Percentiles rank a stretch among this genome's conserved stretches.
Conservation (phyloP, 2,329 filamentous ascomycete genomes). For the Aureobasidium sp. region DNA sequence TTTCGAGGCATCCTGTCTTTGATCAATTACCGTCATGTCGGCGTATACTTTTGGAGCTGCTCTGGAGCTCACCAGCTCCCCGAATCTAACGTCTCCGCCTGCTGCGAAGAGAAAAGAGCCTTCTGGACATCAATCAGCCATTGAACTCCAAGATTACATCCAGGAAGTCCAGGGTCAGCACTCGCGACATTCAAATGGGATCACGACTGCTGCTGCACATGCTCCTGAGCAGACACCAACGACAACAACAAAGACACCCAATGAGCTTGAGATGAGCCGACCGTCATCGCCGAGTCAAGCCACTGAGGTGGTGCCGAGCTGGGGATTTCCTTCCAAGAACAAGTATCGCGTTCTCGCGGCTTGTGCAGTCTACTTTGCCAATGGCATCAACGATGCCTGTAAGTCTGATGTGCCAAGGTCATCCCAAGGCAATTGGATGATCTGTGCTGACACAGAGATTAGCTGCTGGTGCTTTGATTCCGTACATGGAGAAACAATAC, state of each 20-base stretch:
- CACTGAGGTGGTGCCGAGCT: conserved; percentile 48
- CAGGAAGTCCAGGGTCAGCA: neutral
- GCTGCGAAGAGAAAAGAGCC: neutral
- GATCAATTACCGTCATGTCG: neutral
- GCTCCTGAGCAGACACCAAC: conserved; percentile 16
- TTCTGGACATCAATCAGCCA: neutral
- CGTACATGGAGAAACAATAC: conserved; percentile 72
- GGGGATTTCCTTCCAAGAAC: conserved; percentile 57
- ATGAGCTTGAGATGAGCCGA: conserved; percentile 49
- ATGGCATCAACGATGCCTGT: conserved; percentile 60
- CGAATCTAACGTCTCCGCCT: neutral
- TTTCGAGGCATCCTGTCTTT: neutral
- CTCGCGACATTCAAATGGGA: neutral
- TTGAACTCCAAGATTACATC: neutral
- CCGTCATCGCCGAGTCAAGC: conserved; percentile 39
- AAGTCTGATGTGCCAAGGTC: neutral
- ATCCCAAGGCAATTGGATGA: neutral
- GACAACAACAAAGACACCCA: conserved; percentile 28
- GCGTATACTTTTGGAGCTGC: conserved; percentile 9
- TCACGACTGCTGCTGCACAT: conserved; percentile 11
- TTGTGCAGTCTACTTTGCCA: conserved; percentile 60
- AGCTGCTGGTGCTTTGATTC: conserved; percentile 68
- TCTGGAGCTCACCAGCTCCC: neutral
- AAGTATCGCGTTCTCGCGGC: conserved; percentile 59
- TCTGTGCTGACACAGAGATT: neutral